These are phyloP conservation scores for Lentinula raphanica DNA, from an alignment of 768 basidiomycete species.

Conservation along the genomic window DNA sequence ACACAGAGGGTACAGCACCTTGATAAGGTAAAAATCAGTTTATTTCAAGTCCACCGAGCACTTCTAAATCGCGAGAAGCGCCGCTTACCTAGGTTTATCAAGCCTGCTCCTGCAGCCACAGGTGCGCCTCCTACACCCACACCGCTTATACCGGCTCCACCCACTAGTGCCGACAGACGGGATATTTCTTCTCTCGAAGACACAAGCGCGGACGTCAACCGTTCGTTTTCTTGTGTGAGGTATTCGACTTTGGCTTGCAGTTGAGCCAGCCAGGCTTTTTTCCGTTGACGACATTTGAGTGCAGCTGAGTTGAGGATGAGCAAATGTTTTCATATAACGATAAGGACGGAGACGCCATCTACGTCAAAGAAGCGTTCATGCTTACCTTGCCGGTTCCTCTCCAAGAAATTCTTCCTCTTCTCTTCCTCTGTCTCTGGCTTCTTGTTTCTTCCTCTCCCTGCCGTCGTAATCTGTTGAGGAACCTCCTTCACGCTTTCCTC, in stretches of 20 bases:
- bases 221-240: conserved; percentile 91
- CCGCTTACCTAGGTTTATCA: neutral
- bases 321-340: neutral
- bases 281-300: conserved; percentile 97
- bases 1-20: neutral
- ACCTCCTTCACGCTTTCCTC: conserved; percentile 18
- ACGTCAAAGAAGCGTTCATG: conserved; percentile 7
- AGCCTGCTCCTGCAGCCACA: neutral
- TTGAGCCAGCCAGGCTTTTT: conserved; percentile 94
- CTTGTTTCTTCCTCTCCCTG: conserved; percentile 24
- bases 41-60: neutral
- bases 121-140: conserved; percentile 19
- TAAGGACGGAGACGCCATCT: neutral
- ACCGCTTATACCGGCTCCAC: conserved; percentile 45
- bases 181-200: conserved; percentile 90
- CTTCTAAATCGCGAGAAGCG: neutral
- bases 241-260: conserved; percentile 93
- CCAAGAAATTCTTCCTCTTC: conserved; percentile 93
- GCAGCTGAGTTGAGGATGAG: conserved; percentile 56
- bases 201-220: conserved; percentile 80
- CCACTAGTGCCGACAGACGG: conserved; percentile 69
- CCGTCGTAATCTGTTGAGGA: conserved; percentile 15
- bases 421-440: conserved; percentile 98
- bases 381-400: conserved; percentile 94
- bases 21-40: neutral